Percentiles rank a stretch among this genome's conserved stretches.
phyloP scores from a whole-genome alignment of 2,329 filamentous ascomycete species.

The Xylaria sp. region DNA sequence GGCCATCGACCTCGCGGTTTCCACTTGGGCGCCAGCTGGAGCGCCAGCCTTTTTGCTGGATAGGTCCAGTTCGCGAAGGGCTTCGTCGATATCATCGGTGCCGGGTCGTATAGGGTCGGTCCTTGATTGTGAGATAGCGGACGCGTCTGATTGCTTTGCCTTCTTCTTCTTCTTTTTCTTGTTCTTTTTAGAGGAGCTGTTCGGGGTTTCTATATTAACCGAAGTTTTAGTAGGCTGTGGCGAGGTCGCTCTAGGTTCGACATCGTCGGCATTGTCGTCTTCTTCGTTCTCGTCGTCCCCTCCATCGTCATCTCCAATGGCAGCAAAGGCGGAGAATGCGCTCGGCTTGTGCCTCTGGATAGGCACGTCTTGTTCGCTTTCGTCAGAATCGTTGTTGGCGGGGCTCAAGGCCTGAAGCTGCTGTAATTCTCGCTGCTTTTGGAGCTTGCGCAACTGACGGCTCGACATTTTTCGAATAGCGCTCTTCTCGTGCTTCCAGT shows the following conservation, averaged over 20 bases:
- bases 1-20: constrained; percentile 32
- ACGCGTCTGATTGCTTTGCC: constrained; percentile 45
- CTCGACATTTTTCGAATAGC: constrained; percentile 46
- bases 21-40: constrained; percentile 21
- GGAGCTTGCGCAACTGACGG: constrained; percentile 49
- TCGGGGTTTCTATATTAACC: constrained; percentile 32
- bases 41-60: constrained; percentile 37
- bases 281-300: constrained; percentile 54
- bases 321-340: constrained; percentile 61
- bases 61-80: constrained; percentile 53
- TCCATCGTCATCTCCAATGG: constrained; percentile 57
- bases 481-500: not conserved
- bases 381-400: constrained; percentile 54
- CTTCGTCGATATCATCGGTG: constrained; percentile 67
- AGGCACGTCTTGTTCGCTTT: constrained; percentile 50
- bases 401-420: constrained; percentile 51
- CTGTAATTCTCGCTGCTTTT: constrained; percentile 61
- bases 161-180: constrained; percentile 54
- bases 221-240: constrained; percentile 33
- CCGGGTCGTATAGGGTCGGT: constrained; percentile 42
- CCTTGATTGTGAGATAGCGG: constrained; percentile 25
- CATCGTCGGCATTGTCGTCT: constrained; percentile 53
- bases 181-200: constrained; percentile 50
- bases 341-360: constrained; percentile 56
- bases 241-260: constrained; percentile 44